phyloP scores from a whole-genome alignment of 805 yeast species.

The Aciculoconidium aculeatum region DNA sequence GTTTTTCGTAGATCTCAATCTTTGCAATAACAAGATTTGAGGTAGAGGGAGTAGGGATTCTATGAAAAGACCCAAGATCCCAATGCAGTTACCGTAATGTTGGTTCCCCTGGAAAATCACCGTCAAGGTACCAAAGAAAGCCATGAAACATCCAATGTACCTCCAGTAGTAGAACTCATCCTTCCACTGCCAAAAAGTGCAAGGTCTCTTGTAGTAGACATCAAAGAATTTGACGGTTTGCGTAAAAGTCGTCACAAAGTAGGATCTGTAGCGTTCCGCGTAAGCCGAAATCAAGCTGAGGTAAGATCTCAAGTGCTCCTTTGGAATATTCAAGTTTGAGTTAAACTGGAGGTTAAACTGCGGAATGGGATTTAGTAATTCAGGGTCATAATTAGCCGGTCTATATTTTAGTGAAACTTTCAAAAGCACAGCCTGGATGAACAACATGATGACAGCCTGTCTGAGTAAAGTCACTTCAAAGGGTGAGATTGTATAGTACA shows the following conservation, averaged over 20 bases:
- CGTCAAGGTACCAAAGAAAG: constrained; percentile 36
- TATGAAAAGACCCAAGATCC: constrained; percentile 59
- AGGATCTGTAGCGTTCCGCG: too few relatives aligned
- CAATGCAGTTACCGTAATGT: constrained; percentile 47
- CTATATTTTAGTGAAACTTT: constrained; percentile 58
- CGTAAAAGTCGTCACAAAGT: constrained; percentile 4
- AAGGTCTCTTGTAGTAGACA: constrained; percentile 60
- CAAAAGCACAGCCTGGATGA: constrained; percentile 63
- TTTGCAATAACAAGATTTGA: constrained; percentile 63
- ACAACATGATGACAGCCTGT: constrained; percentile 82
- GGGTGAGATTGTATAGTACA: constrained; percentile 73
- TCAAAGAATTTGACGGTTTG: constrained; percentile 58
- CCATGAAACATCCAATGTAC: constrained; percentile 47
- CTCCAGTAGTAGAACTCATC: constrained; percentile 54
- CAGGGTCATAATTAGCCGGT: constrained; percentile 31
- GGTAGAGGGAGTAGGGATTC: constrained; percentile 75
- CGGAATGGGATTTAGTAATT: constrained; percentile 24
- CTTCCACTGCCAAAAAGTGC: constrained; percentile 84
- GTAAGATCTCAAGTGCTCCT: too few relatives aligned
- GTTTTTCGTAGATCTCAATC: constrained; percentile 66
- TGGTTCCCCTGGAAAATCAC: constrained; percentile 27
- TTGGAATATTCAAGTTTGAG: constrained; percentile 8
- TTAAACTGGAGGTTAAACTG: constrained; percentile 23
- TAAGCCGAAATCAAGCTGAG: too few relatives aligned
- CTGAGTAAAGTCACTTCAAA: constrained; percentile 73